A percentile compares a stretch with the other conserved stretches of the same genome.
Evolutionary conservation across 2,329 filamentous ascomycete species (phyloP).

Genomic region (Rhynchosporium secalis): DNA sequence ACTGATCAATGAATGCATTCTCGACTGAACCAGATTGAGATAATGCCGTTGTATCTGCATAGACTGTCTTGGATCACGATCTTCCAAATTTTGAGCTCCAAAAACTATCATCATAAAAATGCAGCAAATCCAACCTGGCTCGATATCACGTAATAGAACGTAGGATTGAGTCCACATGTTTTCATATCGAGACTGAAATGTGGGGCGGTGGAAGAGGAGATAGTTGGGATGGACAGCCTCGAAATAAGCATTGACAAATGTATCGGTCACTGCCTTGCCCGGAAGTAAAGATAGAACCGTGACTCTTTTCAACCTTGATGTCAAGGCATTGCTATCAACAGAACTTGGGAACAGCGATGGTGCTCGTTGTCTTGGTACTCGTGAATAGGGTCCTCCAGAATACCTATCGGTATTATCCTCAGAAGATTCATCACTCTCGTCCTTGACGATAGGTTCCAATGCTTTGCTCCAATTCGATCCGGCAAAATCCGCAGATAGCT

Average conservation of each 20-base stretch:
- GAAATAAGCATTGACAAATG: slow-evolving; percentile 45
- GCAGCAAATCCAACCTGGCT: slow-evolving; percentile 45
- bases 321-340: slow-evolving; percentile 23
- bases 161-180: slow-evolving; percentile 40
- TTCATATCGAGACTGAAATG: slow-evolving; percentile 44
- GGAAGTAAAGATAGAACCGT: slow-evolving; percentile 39
- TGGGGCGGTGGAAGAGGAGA: slow-evolving; percentile 44
- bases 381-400: slow-evolving; percentile 3
- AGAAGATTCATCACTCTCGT: slow-evolving; percentile 34
- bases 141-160: slow-evolving; percentile 38
- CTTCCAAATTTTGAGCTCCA: slow-evolving; percentile 44
- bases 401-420: slow-evolving; percentile 24
- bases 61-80: slow-evolving; percentile 35
- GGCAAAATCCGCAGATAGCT: slow-evolving; percentile 35
- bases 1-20: slow-evolving; percentile 42
- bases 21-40: slow-evolving; percentile 39
- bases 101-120: slow-evolving; percentile 46
- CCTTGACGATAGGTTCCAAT: slow-evolving; percentile 35
- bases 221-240: slow-evolving; percentile 43
- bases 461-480: slow-evolving; percentile 37
- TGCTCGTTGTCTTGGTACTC: slow-evolving; percentile 15
- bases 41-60: slow-evolving; percentile 41
- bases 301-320: slow-evolving; percentile 24
- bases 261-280: slow-evolving; percentile 41
- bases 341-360: slow-evolving; percentile 27